A percentile compares a stretch with the other conserved stretches of the same genome.
Evolutionary conservation across 176 grass and related monocot species (phyloP).

Genomic region (Calamus simplicifolius): DNA sequence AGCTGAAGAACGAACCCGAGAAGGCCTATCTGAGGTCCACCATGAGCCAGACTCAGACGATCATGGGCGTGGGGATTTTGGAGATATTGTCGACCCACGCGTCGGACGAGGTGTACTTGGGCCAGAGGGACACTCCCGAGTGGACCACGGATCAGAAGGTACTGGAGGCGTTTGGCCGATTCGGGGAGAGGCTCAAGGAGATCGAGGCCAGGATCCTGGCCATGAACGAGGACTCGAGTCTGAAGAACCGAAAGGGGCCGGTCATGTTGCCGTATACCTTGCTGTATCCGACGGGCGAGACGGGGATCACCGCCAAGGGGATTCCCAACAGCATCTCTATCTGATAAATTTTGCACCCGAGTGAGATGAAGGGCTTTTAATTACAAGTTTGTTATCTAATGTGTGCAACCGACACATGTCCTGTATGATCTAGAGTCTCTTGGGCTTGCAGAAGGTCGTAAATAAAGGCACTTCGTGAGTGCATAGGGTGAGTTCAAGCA

Average conservation of each 20-base stretch:
- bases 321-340: constrained; percentile 2
- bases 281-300: not conserved
- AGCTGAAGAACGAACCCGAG: constrained; percentile 10
- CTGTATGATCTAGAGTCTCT: too few relatives aligned
- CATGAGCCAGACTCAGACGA: not conserved
- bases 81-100: not conserved
- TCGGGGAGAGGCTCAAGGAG: not conserved
- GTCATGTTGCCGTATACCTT: not conserved
- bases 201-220: not conserved
- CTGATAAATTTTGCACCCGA: not conserved
- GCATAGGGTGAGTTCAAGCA: too few relatives aligned
- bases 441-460: too few relatives aligned
- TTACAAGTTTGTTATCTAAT: not conserved
- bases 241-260: not conserved
- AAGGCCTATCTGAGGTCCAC: constrained; percentile 2
- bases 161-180: not conserved
- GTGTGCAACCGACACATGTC: too few relatives aligned
- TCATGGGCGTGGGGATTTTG: not conserved
- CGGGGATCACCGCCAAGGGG: not conserved
- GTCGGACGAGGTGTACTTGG: not conserved
- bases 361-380: not conserved
- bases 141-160: not conserved
- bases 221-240: not conserved
- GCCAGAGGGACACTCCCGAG: not conserved
- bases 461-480: too few relatives aligned